Conservation (phyloP, 345 rosid genomes). For the Pugionium dolabratum region DNA sequence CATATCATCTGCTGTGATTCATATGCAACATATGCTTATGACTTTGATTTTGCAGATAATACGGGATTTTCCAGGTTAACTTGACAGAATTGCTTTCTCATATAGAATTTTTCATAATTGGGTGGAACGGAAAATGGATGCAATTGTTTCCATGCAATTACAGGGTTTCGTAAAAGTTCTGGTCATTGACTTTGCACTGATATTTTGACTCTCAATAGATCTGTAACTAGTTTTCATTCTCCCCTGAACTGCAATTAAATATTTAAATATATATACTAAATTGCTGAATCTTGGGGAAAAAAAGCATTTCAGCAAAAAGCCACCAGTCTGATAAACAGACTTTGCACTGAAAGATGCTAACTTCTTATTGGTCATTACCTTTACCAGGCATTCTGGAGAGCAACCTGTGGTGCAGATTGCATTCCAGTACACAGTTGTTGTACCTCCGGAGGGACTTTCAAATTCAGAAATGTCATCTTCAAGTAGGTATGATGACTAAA, state of each 20-base stretch:
- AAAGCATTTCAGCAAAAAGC: slow-evolving; percentile 6
- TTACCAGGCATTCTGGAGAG: slow-evolving; percentile 71
- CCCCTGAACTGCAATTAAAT: slow-evolving; percentile 6
- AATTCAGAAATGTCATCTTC: slow-evolving; percentile 52
- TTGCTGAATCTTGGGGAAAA: not conserved
- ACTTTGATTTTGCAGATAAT: slow-evolving; percentile 78
- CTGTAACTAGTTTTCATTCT: not conserved
- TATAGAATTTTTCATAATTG: slow-evolving; percentile 2
- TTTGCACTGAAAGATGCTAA: slow-evolving; percentile 11
- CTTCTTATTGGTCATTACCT: slow-evolving; percentile 15
- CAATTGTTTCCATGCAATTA: not conserved
- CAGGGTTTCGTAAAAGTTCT: not conserved
- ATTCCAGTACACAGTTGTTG: slow-evolving; percentile 87
- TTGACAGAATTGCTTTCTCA: slow-evolving; percentile 5
- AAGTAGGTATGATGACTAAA: slow-evolving; percentile 59
- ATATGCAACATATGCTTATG: slow-evolving; percentile 91
- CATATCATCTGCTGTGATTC: slow-evolving; percentile 98
- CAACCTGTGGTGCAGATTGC: slow-evolving; percentile 93
- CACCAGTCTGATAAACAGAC: slow-evolving; percentile 9
- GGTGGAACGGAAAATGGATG: slow-evolving; percentile 9
- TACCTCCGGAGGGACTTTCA: slow-evolving; percentile 75
- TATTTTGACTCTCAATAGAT: not conserved
- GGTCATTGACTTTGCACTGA: slow-evolving; percentile 6
- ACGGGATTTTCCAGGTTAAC: slow-evolving; percentile 84
- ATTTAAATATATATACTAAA: not conserved